Base-by-base conservation (phyloP, 2,329 filamentous ascomycete species). In the Fusarium pseudocircinatum region DNA sequence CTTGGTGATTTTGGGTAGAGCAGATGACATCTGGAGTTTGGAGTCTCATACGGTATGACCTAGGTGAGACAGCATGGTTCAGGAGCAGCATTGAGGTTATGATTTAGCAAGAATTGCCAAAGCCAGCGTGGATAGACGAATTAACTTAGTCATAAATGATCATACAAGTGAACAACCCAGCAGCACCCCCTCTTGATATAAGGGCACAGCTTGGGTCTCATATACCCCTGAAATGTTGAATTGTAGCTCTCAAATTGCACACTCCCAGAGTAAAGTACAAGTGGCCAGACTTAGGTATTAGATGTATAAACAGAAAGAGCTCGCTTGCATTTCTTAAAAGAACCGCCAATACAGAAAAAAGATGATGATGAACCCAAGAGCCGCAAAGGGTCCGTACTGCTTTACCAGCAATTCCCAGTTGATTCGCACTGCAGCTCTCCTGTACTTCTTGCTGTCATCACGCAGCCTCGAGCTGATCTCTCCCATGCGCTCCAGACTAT, bases 351-450 rank as follows among this genome's bases (percentile, higher is more conserved):
- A 97, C 70, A 98, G 84, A 83, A 98, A 95, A 72, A 98, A 82
- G 60, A 98, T 81, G 69, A 98, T 91, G 72, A 98, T 90, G 65
- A 97, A 86, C 4, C 89, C 94, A 65, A 98, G 85, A 6, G 88
- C 94, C 34, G 89, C 96, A 83, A 98, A 91, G 7, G 96, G 96
- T 2, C 95, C 96, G 81, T 98, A 99, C 90, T 98, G 96, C 87
- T 98, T 98, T 70, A 98, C 75, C 81, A 99, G 85, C 81, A 98
- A 85, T 83, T 99, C 96, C 97, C 96, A 99, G 83, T 99, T 99
- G 82, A 99, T 99, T 80, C 93, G 89, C 63, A 97, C 95, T 2
- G 96, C 96, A 7, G 96, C 96, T 81, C 93, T 92, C 79, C 93
- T 90, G 84, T 99, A 99, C 85, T 97, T 98, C 83, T 92, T 94